A percentile compares a stretch with the other conserved stretches of the same genome.
Evolutionary conservation across 2,329 filamentous ascomycete genomes (phyloP).

Genomic region (Elsinoe perseae): DNA sequence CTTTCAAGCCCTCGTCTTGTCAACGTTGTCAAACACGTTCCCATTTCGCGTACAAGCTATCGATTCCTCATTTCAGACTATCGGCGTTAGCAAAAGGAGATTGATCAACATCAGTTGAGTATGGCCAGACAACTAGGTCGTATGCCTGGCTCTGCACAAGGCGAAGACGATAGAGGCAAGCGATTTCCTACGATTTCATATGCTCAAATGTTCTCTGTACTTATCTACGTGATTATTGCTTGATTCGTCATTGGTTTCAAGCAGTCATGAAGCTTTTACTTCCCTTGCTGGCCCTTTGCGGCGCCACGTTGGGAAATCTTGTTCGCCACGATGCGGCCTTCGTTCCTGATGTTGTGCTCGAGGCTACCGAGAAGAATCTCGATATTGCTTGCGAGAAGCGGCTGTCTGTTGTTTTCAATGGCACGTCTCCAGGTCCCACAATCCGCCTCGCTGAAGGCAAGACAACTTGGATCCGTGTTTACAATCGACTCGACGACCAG

Average conservation of each 20-base stretch:
- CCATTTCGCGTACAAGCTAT: neutral
- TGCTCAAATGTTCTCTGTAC: neutral
- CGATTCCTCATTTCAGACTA: neutral
- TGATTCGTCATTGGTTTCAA: neutral
- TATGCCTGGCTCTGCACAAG: no score
- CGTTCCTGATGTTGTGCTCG: conserved; percentile 42
- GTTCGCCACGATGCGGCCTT: conserved; percentile 26
- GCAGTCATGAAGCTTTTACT: neutral
- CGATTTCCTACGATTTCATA: neutral
- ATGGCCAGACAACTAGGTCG: no score
- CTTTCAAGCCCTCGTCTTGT: neutral
- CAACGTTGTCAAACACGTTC: conserved; percentile 1
- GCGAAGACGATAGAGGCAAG: neutral
- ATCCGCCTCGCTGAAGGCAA: conserved; percentile 41
- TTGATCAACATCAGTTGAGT: neutral
- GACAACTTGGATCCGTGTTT: conserved; percentile 50
- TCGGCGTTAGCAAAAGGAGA: neutral
- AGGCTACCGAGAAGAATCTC: conserved; percentile 37
- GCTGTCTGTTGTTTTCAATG: conserved; percentile 46
- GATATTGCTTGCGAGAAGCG: conserved; percentile 41
- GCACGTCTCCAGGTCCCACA: conserved; percentile 45
- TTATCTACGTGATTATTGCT: neutral
- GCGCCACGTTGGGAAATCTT: neutral
- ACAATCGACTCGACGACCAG: conserved; percentile 47
- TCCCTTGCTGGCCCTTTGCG: neutral